Evolutionary conservation across 106 monocot species (phyloP).

Genomic region (Dendrobium chrysotoxum): DNA sequence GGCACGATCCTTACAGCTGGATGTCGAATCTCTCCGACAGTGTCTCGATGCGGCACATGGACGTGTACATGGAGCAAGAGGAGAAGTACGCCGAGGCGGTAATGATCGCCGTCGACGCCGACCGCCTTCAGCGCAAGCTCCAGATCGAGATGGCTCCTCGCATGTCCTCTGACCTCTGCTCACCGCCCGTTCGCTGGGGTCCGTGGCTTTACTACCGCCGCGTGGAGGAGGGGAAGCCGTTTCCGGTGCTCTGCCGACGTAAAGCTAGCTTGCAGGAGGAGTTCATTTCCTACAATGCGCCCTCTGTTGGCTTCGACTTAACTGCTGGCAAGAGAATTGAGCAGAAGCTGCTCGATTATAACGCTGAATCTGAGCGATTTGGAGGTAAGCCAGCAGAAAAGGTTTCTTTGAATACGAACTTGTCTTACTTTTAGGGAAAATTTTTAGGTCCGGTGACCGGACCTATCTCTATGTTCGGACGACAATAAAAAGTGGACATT

Average conservation of each 20-base stretch:
- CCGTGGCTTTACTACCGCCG: slow-evolving; percentile 91
- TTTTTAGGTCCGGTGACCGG: no score
- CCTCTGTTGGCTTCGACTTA: slow-evolving; percentile 78
- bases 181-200: slow-evolving; percentile 80
- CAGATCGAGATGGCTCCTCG: slow-evolving; percentile 88
- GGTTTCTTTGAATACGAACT: no score
- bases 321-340: slow-evolving; percentile 74
- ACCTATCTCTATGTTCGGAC: no score
- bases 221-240: slow-evolving; percentile 83
- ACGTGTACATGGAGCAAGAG: slow-evolving; percentile 82
- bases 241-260: slow-evolving; percentile 75
- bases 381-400: slow-evolving; percentile 48
- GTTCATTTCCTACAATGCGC: slow-evolving; percentile 63
- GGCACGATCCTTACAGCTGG: slow-evolving; percentile 91
- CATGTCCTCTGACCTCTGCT: slow-evolving; percentile 60
- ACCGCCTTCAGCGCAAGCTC: slow-evolving; percentile 68
- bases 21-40: slow-evolving; percentile 78
- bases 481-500: no score
- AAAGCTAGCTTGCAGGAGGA: slow-evolving; percentile 71
- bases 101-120: slow-evolving; percentile 46
- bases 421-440: no score
- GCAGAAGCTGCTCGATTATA: slow-evolving; percentile 89
- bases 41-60: slow-evolving; percentile 91
- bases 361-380: slow-evolving; percentile 73
- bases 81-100: slow-evolving; percentile 84